Percentiles rank a stretch among this genome's conserved stretches.
Conservation (phyloP, 2,329 filamentous ascomycete genomes). For the Aureobasidium lini region DNA sequence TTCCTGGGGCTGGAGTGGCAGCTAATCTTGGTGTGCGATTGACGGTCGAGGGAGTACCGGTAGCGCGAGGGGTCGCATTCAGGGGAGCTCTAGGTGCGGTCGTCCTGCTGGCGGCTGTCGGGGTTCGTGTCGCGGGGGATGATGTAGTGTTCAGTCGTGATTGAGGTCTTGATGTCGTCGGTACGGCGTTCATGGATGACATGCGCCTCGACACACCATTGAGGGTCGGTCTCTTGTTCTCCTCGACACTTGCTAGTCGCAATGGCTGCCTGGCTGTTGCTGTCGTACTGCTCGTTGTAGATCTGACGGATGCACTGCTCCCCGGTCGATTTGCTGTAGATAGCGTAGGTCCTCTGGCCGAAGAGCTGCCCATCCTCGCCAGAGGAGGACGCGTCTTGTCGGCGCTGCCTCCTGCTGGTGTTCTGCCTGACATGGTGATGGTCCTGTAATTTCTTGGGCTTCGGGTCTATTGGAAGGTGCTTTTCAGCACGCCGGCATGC, state of each 20-base stretch:
- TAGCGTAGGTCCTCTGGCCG: neutral
- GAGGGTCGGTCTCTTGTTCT: constrained; percentile 9
- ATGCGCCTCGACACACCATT: constrained; percentile 13
- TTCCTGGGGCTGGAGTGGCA: neutral
- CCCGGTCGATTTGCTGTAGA: neutral
- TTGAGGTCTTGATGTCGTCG: neutral
- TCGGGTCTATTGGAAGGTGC: neutral
- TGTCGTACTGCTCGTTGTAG: constrained; percentile 3
- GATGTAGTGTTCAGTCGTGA: constrained; percentile 2
- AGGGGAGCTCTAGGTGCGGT: neutral
- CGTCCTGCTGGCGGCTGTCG: neutral
- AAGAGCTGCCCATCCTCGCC: neutral
- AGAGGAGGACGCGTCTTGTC: constrained; percentile 7
- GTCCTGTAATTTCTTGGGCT: neutral
- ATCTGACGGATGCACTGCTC: constrained; percentile 2
- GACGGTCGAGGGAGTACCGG: neutral
- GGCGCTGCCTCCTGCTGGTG: neutral
- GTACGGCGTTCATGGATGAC: constrained; percentile 6
- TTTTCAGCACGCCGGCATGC: neutral
- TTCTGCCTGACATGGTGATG: constrained; percentile 1
- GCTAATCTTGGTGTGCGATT: constrained; percentile 6
- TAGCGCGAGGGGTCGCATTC: neutral
- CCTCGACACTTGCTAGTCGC: constrained; percentile 2
- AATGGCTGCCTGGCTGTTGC: neutral
- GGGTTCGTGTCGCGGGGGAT: neutral